Evolutionary conservation across 441 rosid genomes (phyloP).

Genomic region (Manihot esculenta): DNA sequence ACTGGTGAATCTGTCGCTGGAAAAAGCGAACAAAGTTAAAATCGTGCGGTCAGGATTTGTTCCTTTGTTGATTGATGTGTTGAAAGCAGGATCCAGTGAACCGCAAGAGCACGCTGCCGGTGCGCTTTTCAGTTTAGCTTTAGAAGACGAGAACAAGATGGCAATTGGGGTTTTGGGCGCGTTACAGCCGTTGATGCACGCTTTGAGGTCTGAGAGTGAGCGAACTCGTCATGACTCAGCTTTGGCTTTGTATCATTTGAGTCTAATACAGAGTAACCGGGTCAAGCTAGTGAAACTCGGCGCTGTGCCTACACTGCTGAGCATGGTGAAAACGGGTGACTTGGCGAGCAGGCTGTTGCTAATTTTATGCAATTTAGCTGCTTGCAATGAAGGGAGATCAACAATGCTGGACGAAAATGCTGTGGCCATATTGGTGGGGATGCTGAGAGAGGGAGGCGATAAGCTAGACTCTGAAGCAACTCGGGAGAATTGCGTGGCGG

Average conservation of each 20-base stretch:
- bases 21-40: conserved; percentile 63
- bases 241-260: conserved; percentile 72
- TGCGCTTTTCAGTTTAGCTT: conserved; percentile 72
- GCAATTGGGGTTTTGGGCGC: conserved; percentile 90
- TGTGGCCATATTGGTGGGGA: conserved; percentile 60
- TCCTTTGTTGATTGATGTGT: conserved; percentile 59
- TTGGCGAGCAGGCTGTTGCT: conserved; percentile 45
- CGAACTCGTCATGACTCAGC: conserved; percentile 76
- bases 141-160: conserved; percentile 73
- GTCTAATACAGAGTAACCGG: conserved; percentile 65
- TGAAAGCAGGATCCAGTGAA: conserved; percentile 63
- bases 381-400: conserved; percentile 54
- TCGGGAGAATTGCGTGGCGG: conserved; percentile 65
- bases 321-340: conserved; percentile 53
- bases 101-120: conserved; percentile 83
- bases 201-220: conserved; percentile 55
- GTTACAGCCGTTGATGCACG: conserved; percentile 66
- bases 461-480: conserved; percentile 35
- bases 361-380: conserved; percentile 60
- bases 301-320: conserved; percentile 52
- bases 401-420: conserved; percentile 76
- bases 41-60: conserved; percentile 86
- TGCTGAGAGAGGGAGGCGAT: conserved; percentile 39
- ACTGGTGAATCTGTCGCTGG: conserved; percentile 69
- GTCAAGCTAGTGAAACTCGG: conserved; percentile 66